A percentile compares a stretch with the other conserved stretches of the same genome.
These are phyloP conservation scores for Fraxinus americana DNA, from an alignment of 257 asterid species.

Conservation along the genomic window DNA sequence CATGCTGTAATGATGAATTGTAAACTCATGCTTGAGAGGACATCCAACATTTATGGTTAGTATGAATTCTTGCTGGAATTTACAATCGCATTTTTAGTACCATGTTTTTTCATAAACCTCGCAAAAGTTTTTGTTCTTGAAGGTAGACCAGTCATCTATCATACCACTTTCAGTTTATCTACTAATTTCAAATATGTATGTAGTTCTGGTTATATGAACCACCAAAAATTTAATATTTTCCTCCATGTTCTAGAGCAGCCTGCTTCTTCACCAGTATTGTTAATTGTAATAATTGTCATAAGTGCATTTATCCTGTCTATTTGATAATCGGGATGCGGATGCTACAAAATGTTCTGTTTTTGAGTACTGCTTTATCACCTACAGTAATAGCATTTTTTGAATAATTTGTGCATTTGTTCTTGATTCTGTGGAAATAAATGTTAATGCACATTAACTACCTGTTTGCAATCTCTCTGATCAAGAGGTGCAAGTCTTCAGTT, in stretches of 20 bases:
- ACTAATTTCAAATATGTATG: slow-evolving; percentile 18
- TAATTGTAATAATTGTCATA: background rate
- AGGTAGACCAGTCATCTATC: background rate
- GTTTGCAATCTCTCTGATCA: background rate
- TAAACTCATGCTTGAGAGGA: slow-evolving; percentile 90
- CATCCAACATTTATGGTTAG: slow-evolving; percentile 91
- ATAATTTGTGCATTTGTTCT: background rate
- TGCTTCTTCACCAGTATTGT: background rate
- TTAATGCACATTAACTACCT: background rate
- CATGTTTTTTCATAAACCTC: background rate
- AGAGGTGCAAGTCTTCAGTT: too few relatives aligned
- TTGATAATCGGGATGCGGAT: background rate
- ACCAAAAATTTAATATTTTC: background rate
- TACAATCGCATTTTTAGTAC: background rate
- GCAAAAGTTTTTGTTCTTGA: background rate
- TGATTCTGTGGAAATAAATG: background rate
- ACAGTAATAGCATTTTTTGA: background rate
- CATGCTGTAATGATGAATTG: slow-evolving; percentile 94
- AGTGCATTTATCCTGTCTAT: background rate
- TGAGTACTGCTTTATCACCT: background rate
- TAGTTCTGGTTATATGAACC: background rate
- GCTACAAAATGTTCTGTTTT: background rate
- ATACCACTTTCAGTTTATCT: background rate
- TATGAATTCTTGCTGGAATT: slow-evolving; percentile 26
- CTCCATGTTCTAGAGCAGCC: background rate